phyloP scores from a whole-genome alignment of 225 moss, liverwort and hornwort genomes.

The Antitrichia curtipendula region DNA sequence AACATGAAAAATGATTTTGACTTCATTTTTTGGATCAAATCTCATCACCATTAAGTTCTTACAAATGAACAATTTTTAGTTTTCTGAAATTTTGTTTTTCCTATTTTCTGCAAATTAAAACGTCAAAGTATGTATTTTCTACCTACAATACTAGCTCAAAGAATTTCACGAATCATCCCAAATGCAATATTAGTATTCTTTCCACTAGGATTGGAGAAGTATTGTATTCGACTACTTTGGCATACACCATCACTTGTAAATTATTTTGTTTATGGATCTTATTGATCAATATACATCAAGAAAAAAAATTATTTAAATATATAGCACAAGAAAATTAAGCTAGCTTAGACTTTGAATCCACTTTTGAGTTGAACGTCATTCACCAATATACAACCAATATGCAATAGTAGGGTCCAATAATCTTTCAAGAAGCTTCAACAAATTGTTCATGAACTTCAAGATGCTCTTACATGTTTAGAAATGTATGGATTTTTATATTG shows the following conservation, averaged over 20 bases:
- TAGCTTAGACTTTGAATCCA: neutral
- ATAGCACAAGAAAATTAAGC: neutral
- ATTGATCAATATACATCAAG: rapidly evolving
- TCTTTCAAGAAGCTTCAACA: neutral
- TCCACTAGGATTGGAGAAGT: neutral
- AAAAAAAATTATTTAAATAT: neutral
- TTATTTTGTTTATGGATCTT: neutral
- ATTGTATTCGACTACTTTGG: neutral
- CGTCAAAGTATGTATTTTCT: no score
- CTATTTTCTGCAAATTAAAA: no score
- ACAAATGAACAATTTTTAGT: no score
- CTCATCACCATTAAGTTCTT: no score
- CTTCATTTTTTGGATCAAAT: no score
- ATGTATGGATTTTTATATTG: neutral
- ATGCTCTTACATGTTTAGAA: neutral
- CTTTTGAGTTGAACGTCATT: neutral
- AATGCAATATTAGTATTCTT: neutral
- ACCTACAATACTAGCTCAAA: no score
- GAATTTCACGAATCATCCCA: no score
- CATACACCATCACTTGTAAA: neutral
- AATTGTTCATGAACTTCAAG: neutral
- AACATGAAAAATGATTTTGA: no score
- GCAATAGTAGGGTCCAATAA: neutral
- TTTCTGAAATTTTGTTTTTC: no score
- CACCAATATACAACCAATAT: neutral